phyloP scores from a whole-genome alignment of 768 basidiomycete genomes.

The Gymnopilus dilepis region DNA sequence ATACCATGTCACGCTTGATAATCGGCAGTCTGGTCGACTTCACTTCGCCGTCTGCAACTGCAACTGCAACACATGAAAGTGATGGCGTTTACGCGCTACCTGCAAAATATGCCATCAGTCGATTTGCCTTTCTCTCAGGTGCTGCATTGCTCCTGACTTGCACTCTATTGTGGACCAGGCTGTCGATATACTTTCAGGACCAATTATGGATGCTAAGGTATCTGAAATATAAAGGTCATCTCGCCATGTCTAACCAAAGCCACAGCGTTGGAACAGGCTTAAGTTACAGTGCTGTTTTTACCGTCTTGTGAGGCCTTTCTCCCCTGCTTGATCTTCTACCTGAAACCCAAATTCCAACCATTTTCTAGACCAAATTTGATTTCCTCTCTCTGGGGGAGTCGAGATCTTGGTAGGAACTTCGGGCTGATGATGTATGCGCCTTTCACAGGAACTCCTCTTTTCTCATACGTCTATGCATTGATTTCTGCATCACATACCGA shows the following conservation, averaged over 20 bases:
- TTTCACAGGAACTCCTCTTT: slow-evolving; percentile 74
- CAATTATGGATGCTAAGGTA: slow-evolving; percentile 78
- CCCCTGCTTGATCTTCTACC: not conserved
- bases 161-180: slow-evolving; percentile 61
- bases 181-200: slow-evolving; percentile 51
- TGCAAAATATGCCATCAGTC: slow-evolving; percentile 62
- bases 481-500: slow-evolving; percentile 56
- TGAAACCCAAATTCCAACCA: slow-evolving; percentile 7
- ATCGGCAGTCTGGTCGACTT: slow-evolving; percentile 76
- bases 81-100: slow-evolving; percentile 40
- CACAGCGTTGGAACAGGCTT: slow-evolving; percentile 67
- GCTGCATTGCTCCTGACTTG: slow-evolving; percentile 52
- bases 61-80: slow-evolving; percentile 41
- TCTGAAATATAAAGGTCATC: slow-evolving; percentile 3
- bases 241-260: slow-evolving; percentile 2
- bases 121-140: slow-evolving; percentile 61
- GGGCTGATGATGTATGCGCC: slow-evolving; percentile 78
- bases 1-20: slow-evolving; percentile 72
- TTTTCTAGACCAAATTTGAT: slow-evolving; percentile 68
- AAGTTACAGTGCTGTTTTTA: slow-evolving; percentile 74
- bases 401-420: slow-evolving; percentile 78
- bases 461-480: slow-evolving; percentile 83
- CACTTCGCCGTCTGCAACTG: slow-evolving; percentile 62
- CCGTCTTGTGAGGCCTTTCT: slow-evolving; percentile 60
- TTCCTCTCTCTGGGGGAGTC: slow-evolving; percentile 71